Base-by-base conservation (phyloP, 2,329 filamentous ascomycete genomes). In the Sphaerulina vaccinii region DNA sequence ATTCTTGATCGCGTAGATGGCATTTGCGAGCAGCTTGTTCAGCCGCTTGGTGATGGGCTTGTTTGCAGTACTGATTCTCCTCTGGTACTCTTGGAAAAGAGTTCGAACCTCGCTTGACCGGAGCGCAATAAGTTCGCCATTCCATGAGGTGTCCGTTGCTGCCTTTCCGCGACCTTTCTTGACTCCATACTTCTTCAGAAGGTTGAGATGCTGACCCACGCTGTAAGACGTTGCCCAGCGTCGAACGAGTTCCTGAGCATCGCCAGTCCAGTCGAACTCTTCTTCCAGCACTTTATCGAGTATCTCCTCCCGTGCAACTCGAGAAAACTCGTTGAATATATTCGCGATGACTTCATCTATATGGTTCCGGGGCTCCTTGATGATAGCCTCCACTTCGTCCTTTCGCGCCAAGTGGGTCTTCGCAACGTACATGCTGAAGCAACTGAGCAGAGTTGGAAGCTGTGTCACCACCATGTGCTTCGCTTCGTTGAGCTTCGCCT, bases 401-500 rank as follows among this genome's bases (percentile, higher is more conserved):
- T 57, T 57, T 11, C 55, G 42, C 3, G 35, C 52, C 3, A 55
- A 15, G 11, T 38, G 46, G 10, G 46, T 54, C 32, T 24, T 37
- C 16, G 45, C 37, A 16, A 15, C 21, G 41, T 51, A 58, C 11
- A 58, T 41, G 3, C 32, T 18, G 16, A 59, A 38, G 5, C 39
- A 33, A n/a, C 9, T 45, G 42, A 59, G 7, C 19, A 55, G 24
- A 16, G 18, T 33, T 10, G 57, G 46, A 29, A 54, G 18, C 9
- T 23, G 15, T 4, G 36, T 32, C 4, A 39, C 36, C 4, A 39
- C 43, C 3, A 50, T 16, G 15, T 58, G 55, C 11, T 29, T 15
- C 2, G 52, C 49, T 2, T 59, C 52, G 16, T 57, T 59, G 21
- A 58, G 51, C 5, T 51, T 37, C 5, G 40, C 53, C n/a, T 56